Evolutionary conservation across 2,329 filamentous ascomycete genomes (phyloP), one percentile per base, ranked within the genome.

Genomic region (Tolypocladium capitatum): DNA sequence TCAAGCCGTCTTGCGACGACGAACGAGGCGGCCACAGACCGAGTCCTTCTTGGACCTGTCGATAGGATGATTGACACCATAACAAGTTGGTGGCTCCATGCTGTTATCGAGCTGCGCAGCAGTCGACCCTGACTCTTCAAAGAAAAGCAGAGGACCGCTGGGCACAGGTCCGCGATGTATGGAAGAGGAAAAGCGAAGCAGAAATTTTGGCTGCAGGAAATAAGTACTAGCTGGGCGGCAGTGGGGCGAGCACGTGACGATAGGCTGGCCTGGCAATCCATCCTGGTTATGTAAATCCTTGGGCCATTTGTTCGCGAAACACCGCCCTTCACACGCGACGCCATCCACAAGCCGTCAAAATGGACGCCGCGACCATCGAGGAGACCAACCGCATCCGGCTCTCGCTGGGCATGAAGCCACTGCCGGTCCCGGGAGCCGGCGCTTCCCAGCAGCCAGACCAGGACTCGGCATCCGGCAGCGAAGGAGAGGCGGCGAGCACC

Each of bases 321-420:
- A 30, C 14, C 24, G 6, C 7, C n/a, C 38, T 28, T 6, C n/a
- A 10, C 24, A 30, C 24, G 38, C 38, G 38, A n/a, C 24, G 38
- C 38, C 38, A 11, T 18, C 38, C 24, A 2, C 24, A n/a, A 30
- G 16, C 24, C 38, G 38, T 16, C 46, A 51, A 45, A 41, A 80
- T 80, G 71, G 79, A 83, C 63, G 72, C 81, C 57, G 79, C 86
- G 41, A 83, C 85, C 28, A 90, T 97, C 61, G 86, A 94, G 67
- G 89, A 96, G 74, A 88, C 87, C 55, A 97, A 97, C 71, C 86
- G 90, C 62, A 84, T 96, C 60, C 88, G 91, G 59, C 75, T 83
- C 58, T 87, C 88, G 45, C 80, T 96, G 70, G 91, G 91, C 60
- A 81, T 96, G 73, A 87, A 91, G 62, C 90, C 89, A 27, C 71